Base-by-base conservation (phyloP, 1,284 basidiomycete genomes). In the Apiotrichum domesticum region DNA sequence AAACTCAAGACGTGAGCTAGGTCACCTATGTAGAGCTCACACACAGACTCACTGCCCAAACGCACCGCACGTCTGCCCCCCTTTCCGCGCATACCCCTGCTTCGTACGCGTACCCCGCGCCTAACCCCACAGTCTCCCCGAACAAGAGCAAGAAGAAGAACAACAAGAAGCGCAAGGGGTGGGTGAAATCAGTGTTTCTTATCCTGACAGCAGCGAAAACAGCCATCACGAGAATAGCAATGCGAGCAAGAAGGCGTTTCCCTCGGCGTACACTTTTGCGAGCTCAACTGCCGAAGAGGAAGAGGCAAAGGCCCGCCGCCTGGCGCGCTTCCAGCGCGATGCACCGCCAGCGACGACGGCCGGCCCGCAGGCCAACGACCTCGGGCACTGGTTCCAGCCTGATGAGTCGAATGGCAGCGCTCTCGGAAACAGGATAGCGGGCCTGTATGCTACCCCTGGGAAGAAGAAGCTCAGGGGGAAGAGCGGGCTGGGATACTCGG, bases 151-250 rank as follows among this genome's bases (percentile, higher is more conserved):
- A 29, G 29, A 29, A 62, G 52, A 58, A 62, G 55, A 46, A 48
- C n/a, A 68, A 61, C 46, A 70, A 70, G 61, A 71, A 73, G 66
- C 69, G 58, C 66, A 72, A 58, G 65, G 63, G 68, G 71, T 72
- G 47, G 41, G 70, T 58, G 11, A 1, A 8, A 1, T 32, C 14
- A 3, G 2, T 14, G 29, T 6, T 8, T 29, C n/a, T 8, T 2
- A 21, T 13, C 50, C 51, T 60, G 46, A 63, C 39, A 32, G 2
- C 37, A 52, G 59, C 58, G 37, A 53, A 29, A n/a, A 47, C 47
- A 47, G 47, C 51, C 2, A 34, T 48, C 44, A 56, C 32, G 39
- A 47, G 41, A 8, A 37, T 29, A 29, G 29, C 3, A 29, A 29
- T 6, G 35, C 35, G 15, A 40, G 35, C 37, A 8, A n/a, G 4